Evolutionary conservation across 441 rosid genomes (phyloP), one percentile per base, ranked within the genome.

Genomic region (Erodium chrysanthum): DNA sequence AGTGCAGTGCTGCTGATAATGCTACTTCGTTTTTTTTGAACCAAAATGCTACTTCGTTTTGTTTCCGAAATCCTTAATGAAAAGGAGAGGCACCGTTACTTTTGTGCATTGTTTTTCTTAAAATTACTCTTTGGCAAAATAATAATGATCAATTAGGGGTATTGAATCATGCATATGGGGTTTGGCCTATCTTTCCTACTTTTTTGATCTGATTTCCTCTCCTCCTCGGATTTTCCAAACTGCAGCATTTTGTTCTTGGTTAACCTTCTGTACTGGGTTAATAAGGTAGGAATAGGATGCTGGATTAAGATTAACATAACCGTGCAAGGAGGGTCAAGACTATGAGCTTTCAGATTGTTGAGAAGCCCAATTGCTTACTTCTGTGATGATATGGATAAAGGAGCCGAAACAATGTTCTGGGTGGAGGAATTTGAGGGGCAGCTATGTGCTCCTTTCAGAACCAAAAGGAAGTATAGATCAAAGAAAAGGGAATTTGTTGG

Each of bases 381-480:
- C 8, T 56, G 61, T 61, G 23, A 61, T 61, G 65, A 61, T 61
- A 63, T 33, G 67, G 52, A 56, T 18, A 20, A 54, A 0, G 14
- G 68, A 46, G 65, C 56, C 42, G 78, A 70, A 29, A 27, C 69
- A 1, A 67, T 79, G 25, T 23, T 60, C 61, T 89, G 90, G 91
- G 78, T 77, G 60, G 87, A 79, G 64, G 91, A 86, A 20, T 61
- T 62, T 54, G 72, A 77, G 7, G 83, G 68, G 56, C 63, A 70
- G 15, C 17, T 42, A 20, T 23, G 3, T 62, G 10, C 66, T 73
- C 62, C 75, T 62, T 2, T 22, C 6, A 64, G 71, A 12, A 65
- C 71, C 66, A 88, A 82, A 75, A 83, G 90, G 70, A 90, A 83
- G 77, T 75, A 59, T 3, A 83, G 65, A 71, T 68, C 82, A 0